Base-by-base conservation (phyloP, 495 filamentous ascomycete species). In the Penicillium atrosanguineum region DNA sequence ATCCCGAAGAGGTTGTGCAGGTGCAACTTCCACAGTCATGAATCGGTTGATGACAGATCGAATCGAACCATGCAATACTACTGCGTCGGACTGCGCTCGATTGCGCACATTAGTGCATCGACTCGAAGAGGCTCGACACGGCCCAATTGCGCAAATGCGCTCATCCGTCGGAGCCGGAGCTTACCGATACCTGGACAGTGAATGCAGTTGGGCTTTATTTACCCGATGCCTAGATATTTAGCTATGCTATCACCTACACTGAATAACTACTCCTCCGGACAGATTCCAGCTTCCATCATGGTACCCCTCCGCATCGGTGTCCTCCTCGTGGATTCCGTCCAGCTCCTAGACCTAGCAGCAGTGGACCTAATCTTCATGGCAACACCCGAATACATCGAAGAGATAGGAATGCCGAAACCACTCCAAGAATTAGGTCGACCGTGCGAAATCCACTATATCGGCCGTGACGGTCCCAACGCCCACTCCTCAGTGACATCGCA, bases 301-400 rank as follows among this genome's bases (percentile, higher is more conserved):
- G 1, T 4, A 34, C 44, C 52, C 15, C 46, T 77, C 28, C 67
- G 63, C 12, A 57, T 79, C 43, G 78, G 75, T 38, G 73, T 83
- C 31, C 75, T 80, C 49, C 60, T 80, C 16, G 69, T 77, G 2
- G 39, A 56, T 7, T 58, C 55, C 1, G 65, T 67, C 41, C 80
- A 83, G 51, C 59, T 82, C 14, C 71, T 83, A 16, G 80, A 83
- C 53, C 53, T 73, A 9, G 74, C 80, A 7, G 63, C 67, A 34
- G 56, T 79, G 26, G 79, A 83, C 58, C 67, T 81, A 34, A 62
- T 82, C 11, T 71, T 64, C 23, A 73, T 63, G 53, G 69, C 77
- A 46, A 69, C 66, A 47, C 60, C 73, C 18, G 73, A 77, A 46
- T 83, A 81, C 48, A 55, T 81, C 14, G 39, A 46, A 3, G 20